phyloP scores from a whole-genome alignment of 1,284 basidiomycete genomes.

The Agaricales sp. region DNA sequence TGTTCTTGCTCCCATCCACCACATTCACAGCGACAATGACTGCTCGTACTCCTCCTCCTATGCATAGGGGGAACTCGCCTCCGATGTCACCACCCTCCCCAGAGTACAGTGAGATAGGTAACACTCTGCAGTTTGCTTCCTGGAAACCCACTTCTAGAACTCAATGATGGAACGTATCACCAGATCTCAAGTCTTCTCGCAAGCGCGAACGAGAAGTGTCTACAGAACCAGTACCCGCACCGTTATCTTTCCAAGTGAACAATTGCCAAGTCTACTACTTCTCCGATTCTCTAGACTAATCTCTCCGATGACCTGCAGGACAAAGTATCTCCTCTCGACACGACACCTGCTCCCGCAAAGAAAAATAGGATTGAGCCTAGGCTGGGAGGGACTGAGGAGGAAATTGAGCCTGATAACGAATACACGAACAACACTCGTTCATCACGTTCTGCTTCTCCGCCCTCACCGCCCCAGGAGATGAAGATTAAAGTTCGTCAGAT shows the following conservation, averaged over 20 bases:
- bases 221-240: neutral
- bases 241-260: neutral
- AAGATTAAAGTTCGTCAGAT: conserved; percentile 68
- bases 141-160: too few relatives aligned
- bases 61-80: too few relatives aligned
- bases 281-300: neutral
- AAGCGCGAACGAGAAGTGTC: conserved; percentile 1
- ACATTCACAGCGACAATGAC: neutral
- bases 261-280: neutral
- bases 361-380: conserved; percentile 59
- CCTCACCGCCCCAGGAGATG: conserved; percentile 62
- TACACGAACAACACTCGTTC: conserved; percentile 12
- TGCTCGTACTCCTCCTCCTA: neutral
- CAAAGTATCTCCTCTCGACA: conserved; percentile 25
- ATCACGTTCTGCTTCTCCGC: conserved; percentile 32
- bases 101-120: neutral
- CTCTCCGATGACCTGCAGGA: conserved; percentile 1
- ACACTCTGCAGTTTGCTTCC: too few relatives aligned
- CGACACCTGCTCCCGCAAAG: conserved; percentile 50
- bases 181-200: neutral
- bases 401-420: conserved; percentile 24
- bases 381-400: conserved; percentile 51
- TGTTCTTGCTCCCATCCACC: neutral
- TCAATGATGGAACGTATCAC: neutral
- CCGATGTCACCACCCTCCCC: neutral